These are phyloP conservation scores for Aspergillus puulaauensis DNA, from an alignment of 2,329 filamentous ascomycete genomes.

Conservation along the genomic window DNA sequence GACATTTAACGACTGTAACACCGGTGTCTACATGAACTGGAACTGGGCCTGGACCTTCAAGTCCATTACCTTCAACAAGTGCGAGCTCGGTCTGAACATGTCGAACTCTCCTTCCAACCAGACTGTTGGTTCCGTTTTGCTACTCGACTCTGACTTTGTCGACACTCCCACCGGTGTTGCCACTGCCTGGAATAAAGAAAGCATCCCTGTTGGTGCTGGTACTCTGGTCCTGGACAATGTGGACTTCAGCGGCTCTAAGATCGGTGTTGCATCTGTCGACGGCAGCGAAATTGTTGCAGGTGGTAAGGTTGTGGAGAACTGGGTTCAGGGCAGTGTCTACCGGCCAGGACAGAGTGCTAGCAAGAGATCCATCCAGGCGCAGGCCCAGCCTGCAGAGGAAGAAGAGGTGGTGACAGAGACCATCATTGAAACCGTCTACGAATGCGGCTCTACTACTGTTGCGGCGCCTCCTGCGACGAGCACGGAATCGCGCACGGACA, in stretches of 20 bases:
- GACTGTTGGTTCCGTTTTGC: constrained; percentile 79
- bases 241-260: constrained; percentile 70
- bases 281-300: constrained; percentile 66
- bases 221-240: constrained; percentile 87
- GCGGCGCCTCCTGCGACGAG: background rate
- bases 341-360: constrained; percentile 28
- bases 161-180: constrained; percentile 75
- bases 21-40: constrained; percentile 87
- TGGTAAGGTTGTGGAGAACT: constrained; percentile 67
- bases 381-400: constrained; percentile 5
- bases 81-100: constrained; percentile 77
- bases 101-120: constrained; percentile 63
- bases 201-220: constrained; percentile 69
- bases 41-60: constrained; percentile 87
- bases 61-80: constrained; percentile 71
- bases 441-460: constrained; percentile 16
- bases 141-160: constrained; percentile 76
- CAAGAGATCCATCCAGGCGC: constrained; percentile 26
- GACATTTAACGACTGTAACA: constrained; percentile 78
- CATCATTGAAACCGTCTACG: constrained; percentile 26
- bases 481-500: background rate
- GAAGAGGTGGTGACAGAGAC: constrained; percentile 25
- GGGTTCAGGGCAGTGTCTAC: constrained; percentile 78
- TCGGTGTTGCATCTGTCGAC: constrained; percentile 62
- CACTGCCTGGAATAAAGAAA: constrained; percentile 67